Evolutionary conservation across 106 monocot genomes (phyloP).

Genomic region (Dendrobium nobile): DNA sequence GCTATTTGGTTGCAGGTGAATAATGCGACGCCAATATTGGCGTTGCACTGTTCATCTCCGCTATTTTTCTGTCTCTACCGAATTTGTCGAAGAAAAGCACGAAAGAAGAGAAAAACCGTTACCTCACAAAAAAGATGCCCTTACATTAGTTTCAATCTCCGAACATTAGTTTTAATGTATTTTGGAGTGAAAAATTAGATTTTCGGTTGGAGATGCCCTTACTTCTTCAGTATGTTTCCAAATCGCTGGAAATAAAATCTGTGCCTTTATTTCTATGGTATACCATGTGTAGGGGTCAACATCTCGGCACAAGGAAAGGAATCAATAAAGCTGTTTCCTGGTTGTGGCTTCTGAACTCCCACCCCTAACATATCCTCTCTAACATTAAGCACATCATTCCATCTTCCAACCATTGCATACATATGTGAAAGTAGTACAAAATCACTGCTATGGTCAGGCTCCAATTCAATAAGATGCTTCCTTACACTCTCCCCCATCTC

Average conservation of each 20-base stretch:
- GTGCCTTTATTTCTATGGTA: not conserved
- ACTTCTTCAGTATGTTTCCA: not conserved
- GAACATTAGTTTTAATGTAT: too few species aligned
- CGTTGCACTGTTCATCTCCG: too few species aligned
- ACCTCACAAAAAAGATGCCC: too few species aligned
- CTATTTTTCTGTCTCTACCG: too few species aligned
- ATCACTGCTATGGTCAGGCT: constrained; percentile 57
- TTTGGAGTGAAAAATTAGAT: too few species aligned
- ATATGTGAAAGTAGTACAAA: constrained; percentile 43
- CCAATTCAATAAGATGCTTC: constrained; percentile 27
- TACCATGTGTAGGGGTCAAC: not conserved
- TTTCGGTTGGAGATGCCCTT: too few species aligned
- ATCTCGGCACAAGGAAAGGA: not conserved
- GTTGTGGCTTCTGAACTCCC: constrained; percentile 25
- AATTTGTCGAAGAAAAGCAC: too few species aligned
- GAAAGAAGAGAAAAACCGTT: too few species aligned
- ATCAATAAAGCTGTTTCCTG: constrained; percentile 20
- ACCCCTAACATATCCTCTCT: constrained; percentile 42
- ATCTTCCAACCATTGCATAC: constrained; percentile 28
- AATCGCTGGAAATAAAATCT: too few species aligned
- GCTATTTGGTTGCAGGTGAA: too few species aligned
- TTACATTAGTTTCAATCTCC: too few species aligned
- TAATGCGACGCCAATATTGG: too few species aligned
- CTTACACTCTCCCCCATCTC: constrained; percentile 33
- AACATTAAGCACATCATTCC: constrained; percentile 31